Percentiles rank a stretch among this genome's conserved stretches.
Conservation (phyloP, 371 early-diverging fungal genomes). For the Capniomyces stellatus region DNA sequence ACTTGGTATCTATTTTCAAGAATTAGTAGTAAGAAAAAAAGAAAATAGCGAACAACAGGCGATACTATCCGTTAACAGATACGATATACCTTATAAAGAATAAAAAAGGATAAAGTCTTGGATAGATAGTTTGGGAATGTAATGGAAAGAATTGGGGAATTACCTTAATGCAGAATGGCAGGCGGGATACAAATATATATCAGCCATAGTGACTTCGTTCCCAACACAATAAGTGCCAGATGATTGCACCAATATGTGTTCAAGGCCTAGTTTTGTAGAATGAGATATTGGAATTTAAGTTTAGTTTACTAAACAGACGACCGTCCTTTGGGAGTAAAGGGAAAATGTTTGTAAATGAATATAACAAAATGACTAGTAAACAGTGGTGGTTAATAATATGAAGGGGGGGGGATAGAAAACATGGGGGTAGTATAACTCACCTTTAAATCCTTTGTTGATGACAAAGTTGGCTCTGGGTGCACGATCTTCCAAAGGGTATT, state of each 20-base stretch:
- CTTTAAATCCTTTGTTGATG: conserved; percentile 40
- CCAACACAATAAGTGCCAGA: conserved; percentile 50
- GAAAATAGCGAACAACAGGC: too few species aligned
- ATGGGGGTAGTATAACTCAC: background rate
- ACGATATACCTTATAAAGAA: too few species aligned
- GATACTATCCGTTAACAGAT: too few species aligned
- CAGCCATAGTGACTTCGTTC: conserved; percentile 68
- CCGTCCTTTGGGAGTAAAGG: too few species aligned
- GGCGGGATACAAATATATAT: conserved; percentile 64
- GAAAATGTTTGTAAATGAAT: too few species aligned
- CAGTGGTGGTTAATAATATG: too few species aligned
- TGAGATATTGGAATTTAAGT: background rate
- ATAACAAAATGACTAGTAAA: too few species aligned
- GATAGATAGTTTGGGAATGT: too few species aligned
- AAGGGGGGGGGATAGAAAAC: too few species aligned
- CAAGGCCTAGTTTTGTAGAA: conserved; percentile 27
- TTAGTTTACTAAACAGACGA: background rate
- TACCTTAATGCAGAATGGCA: conserved; percentile 50
- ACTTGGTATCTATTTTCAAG: conserved; percentile 32
- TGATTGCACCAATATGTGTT: conserved; percentile 33
- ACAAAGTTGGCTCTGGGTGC: conserved; percentile 32
- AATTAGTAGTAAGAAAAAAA: too few species aligned
- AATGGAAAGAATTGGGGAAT: background rate
- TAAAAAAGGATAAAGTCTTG: too few species aligned
- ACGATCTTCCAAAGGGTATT: conserved; percentile 29